Evolutionary conservation across 306 rosid species (phyloP).

Genomic region (Cucumis cinereus): DNA sequence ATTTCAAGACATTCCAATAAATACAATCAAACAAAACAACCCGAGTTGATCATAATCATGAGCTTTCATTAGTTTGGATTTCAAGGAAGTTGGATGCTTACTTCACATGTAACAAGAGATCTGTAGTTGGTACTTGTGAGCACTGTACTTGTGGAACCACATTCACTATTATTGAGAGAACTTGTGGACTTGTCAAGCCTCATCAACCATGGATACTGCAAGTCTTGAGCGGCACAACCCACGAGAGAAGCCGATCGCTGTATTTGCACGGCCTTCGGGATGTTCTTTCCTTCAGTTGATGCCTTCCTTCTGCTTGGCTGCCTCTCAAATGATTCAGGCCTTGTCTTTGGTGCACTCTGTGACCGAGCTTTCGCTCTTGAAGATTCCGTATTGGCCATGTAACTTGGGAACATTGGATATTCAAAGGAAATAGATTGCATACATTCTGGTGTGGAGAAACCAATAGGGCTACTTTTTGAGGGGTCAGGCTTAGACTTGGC

Average conservation of each 20-base stretch:
- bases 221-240: slow-evolving; percentile 51
- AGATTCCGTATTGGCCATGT: slow-evolving; percentile 93
- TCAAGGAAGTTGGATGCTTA: slow-evolving; percentile 21
- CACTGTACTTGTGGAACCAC: slow-evolving; percentile 74
- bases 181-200: slow-evolving; percentile 65
- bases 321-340: slow-evolving; percentile 55
- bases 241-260: slow-evolving; percentile 85
- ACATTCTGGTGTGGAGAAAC: slow-evolving; percentile 45
- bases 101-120: slow-evolving; percentile 58
- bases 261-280: slow-evolving; percentile 68
- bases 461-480: slow-evolving; percentile 32
- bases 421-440: slow-evolving; percentile 54
- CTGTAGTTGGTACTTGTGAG: slow-evolving; percentile 53
- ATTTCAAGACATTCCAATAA: no score
- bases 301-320: slow-evolving; percentile 56
- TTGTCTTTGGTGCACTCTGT: slow-evolving; percentile 82
- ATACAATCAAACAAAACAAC: not conserved
- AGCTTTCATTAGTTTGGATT: not conserved
- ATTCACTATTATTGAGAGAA: slow-evolving; percentile 37
- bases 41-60: not conserved
- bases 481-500: slow-evolving; percentile 39
- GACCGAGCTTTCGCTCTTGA: slow-evolving; percentile 76
- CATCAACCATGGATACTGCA: slow-evolving; percentile 62
- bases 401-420: slow-evolving; percentile 62
- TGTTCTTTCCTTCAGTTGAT: slow-evolving; percentile 62